A percentile compares a stretch with the other conserved stretches of the same genome.
Evolutionary conservation across 2,329 filamentous ascomycete genomes (phyloP).

Genomic region (Talaromyces funiculosus): DNA sequence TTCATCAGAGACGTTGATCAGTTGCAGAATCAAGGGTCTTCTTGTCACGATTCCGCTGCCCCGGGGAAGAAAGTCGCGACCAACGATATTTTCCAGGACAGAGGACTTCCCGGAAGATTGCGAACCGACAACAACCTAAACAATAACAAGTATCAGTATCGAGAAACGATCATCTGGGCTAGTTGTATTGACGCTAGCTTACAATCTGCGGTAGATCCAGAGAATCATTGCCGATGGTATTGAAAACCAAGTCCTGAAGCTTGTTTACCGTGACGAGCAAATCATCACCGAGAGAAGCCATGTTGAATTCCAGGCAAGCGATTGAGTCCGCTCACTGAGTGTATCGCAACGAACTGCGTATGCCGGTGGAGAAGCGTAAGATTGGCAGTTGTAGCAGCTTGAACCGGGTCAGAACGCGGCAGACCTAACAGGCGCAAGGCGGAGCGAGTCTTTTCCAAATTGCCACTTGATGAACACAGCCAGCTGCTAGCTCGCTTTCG

Average conservation of each 20-base stretch:
- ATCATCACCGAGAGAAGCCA: slow-evolving; percentile 95
- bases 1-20: slow-evolving; percentile 86
- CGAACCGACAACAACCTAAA: slow-evolving; percentile 91
- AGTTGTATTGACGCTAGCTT: slow-evolving; percentile 35
- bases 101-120: slow-evolving; percentile 98
- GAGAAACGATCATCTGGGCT: not conserved
- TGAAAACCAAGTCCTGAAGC: slow-evolving; percentile 97
- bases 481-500: not conserved
- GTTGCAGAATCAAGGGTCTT: slow-evolving; percentile 88
- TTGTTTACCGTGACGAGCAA: slow-evolving; percentile 94
- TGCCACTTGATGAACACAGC: not conserved
- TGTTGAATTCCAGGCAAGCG: slow-evolving; percentile 38
- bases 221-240: slow-evolving; percentile 98
- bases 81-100: slow-evolving; percentile 97
- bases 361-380: not conserved
- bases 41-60: slow-evolving; percentile 96
- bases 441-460: not conserved
- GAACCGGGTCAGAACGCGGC: slow-evolving; percentile 2
- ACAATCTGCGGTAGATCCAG: slow-evolving; percentile 97
- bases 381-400: not conserved
- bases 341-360: not conserved
- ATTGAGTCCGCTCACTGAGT: not conserved
- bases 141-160: slow-evolving; percentile 6
- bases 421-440: not conserved
- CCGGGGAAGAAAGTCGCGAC: slow-evolving; percentile 91